Percentiles rank a stretch among this genome's conserved stretches.
Evolutionary conservation across 2,329 filamentous ascomycete genomes (phyloP).

Genomic region (Xylaria sp.): DNA sequence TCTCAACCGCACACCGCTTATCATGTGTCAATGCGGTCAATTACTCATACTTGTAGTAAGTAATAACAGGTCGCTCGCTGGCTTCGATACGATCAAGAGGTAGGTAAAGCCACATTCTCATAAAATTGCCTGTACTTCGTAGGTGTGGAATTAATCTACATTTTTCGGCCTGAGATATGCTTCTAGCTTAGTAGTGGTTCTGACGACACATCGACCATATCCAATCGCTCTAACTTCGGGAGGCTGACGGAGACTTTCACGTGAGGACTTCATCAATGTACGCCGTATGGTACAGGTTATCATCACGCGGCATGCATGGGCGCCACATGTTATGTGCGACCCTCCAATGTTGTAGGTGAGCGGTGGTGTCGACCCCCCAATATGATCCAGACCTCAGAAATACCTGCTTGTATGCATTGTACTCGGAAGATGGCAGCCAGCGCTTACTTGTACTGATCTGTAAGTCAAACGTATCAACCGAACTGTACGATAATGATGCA

Average conservation of each 20-base stretch:
- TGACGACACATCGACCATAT: neutral
- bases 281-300: neutral
- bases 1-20: neutral
- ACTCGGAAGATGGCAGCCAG: too few relatives aligned
- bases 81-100: too few relatives aligned
- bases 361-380: neutral
- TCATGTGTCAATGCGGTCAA: neutral
- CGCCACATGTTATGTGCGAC: neutral
- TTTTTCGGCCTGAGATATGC: neutral
- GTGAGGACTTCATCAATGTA: constrained; percentile 12
- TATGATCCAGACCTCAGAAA: too few relatives aligned
- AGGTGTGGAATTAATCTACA: constrained; percentile 18
- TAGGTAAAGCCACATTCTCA: too few relatives aligned
- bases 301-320: constrained; percentile 2
- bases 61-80: too few relatives aligned
- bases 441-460: too few relatives aligned
- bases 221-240: constrained; percentile 6
- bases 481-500: too few relatives aligned
- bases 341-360: neutral
- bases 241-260: constrained; percentile 19
- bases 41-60: too few relatives aligned
- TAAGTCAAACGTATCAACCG: too few relatives aligned
- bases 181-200: neutral
- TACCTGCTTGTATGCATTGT: too few relatives aligned
- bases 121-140: neutral